Evolutionary conservation across 2,329 filamentous ascomycete genomes (phyloP).

Genomic region (Apiospora rasikravindrae): DNA sequence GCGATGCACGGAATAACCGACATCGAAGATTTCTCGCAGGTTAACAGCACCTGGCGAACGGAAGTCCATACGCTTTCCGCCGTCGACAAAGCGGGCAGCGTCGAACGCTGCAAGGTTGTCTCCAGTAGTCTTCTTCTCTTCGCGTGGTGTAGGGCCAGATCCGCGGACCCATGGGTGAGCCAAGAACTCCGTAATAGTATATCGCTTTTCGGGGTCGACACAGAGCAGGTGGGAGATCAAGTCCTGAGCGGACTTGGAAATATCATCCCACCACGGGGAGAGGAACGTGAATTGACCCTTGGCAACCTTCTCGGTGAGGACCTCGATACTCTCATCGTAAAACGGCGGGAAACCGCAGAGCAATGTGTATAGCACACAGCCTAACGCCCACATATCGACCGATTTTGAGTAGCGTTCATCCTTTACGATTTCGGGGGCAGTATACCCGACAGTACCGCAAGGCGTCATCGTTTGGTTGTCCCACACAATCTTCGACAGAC

Average conservation of each 20-base stretch:
- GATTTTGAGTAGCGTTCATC: slow-evolving; percentile 98
- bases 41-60: slow-evolving; percentile 94
- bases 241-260: slow-evolving; percentile 93
- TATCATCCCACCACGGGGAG: slow-evolving; percentile 99
- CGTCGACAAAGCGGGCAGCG: slow-evolving; percentile 55
- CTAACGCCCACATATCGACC: slow-evolving; percentile 98
- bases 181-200: slow-evolving; percentile 90
- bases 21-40: slow-evolving; percentile 95
- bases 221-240: slow-evolving; percentile 91
- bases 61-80: slow-evolving; percentile 83
- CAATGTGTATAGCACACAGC: slow-evolving; percentile 94
- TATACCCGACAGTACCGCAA: slow-evolving; percentile 98
- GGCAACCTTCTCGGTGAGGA: slow-evolving; percentile 96
- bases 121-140: slow-evolving; percentile 61
- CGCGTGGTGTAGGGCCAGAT: slow-evolving; percentile 60
- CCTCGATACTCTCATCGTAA: slow-evolving; percentile 97
- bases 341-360: slow-evolving; percentile 98
- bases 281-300: slow-evolving; percentile 96
- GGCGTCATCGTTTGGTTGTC: slow-evolving; percentile 98
- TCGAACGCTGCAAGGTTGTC: slow-evolving; percentile 62
- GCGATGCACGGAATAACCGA: slow-evolving; percentile 95
- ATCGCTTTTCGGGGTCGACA: slow-evolving; percentile 94
- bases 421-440: slow-evolving; percentile 97
- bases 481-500: slow-evolving; percentile 97
- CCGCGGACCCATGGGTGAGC: slow-evolving; percentile 91